These are phyloP conservation scores for Populus simonii DNA, from an alignment of 345 rosid species.

Conservation along the genomic window DNA sequence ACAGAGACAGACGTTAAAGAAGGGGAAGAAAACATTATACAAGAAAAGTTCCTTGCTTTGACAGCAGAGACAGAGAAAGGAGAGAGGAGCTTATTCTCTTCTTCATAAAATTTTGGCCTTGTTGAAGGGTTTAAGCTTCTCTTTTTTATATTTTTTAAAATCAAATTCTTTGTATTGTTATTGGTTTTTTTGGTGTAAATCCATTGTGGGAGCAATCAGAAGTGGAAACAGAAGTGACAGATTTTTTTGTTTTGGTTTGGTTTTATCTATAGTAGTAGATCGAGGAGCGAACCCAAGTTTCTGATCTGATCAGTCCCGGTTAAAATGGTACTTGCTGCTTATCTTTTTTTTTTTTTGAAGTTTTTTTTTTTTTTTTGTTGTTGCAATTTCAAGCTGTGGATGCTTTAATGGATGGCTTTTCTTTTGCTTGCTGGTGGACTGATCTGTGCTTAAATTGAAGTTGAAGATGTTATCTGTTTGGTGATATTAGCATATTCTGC, in stretches of 20 bases:
- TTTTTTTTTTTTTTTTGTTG: not conserved
- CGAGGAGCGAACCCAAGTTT: conserved; percentile 36
- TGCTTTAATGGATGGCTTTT: conserved; percentile 5
- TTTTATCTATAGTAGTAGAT: conserved; percentile 42
- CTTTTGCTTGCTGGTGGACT: conserved; percentile 22
- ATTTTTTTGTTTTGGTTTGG: conserved; percentile 1
- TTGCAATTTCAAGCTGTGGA: not conserved
- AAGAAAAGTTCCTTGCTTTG: conserved; percentile 4
- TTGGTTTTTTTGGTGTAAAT: conserved; percentile 19
- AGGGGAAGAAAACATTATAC: not conserved
- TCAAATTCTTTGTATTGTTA: conserved; percentile 4
- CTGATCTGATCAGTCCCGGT: conserved; percentile 38
- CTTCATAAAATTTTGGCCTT: conserved; percentile 28
- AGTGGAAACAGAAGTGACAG: not conserved
- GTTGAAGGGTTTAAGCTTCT: conserved; percentile 50
- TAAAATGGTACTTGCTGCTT: conserved; percentile 35
- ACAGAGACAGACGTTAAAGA: conserved; percentile 5
- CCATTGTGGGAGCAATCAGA: not conserved
- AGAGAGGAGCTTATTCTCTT: conserved; percentile 42
- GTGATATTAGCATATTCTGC: not conserved
- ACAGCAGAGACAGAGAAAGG: conserved; percentile 6
- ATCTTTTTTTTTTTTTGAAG: not conserved
- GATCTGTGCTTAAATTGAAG: conserved; percentile 35
- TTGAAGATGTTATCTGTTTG: not conserved
- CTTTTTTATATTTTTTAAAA: not conserved